phyloP scores from a whole-genome alignment of 345 rosid genomes.

The Gossypium raimondii region DNA sequence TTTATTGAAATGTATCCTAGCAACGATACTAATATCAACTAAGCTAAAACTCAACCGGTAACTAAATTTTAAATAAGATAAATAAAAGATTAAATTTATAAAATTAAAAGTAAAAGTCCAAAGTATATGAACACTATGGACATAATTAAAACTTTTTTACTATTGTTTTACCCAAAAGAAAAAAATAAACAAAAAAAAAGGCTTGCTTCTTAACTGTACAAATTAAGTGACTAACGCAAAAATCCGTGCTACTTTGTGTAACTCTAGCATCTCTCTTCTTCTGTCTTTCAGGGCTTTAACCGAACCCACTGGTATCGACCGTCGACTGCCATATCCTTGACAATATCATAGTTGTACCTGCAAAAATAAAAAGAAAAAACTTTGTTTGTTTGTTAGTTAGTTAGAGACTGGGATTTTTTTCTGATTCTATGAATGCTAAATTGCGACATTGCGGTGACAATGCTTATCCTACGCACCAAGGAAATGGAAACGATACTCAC shows the following conservation, averaged over 20 bases:
- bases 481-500: constrained; percentile 26
- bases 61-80: no score
- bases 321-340: constrained; percentile 54
- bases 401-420: constrained; percentile 24
- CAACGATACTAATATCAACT: no score
- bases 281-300: constrained; percentile 25
- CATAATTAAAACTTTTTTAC: no score
- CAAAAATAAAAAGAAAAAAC: constrained; percentile 7
- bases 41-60: no score
- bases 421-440: constrained; percentile 14
- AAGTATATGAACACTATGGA: no score
- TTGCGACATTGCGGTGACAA: constrained; percentile 12
- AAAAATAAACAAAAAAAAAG: background rate
- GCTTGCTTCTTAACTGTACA: constrained; percentile 14
- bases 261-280: constrained; percentile 6
- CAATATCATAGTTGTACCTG: constrained; percentile 76
- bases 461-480: constrained; percentile 33
- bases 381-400: constrained; percentile 28
- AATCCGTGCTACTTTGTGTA: constrained; percentile 16
- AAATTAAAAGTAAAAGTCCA: no score
- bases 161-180: no score
- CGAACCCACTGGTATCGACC: constrained; percentile 75
- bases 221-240: constrained; percentile 5
- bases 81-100: no score
- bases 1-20: no score